Base-by-base conservation (phyloP, 176 grass and related monocot genomes). In the Bolboschoenus planiculmis region DNA sequence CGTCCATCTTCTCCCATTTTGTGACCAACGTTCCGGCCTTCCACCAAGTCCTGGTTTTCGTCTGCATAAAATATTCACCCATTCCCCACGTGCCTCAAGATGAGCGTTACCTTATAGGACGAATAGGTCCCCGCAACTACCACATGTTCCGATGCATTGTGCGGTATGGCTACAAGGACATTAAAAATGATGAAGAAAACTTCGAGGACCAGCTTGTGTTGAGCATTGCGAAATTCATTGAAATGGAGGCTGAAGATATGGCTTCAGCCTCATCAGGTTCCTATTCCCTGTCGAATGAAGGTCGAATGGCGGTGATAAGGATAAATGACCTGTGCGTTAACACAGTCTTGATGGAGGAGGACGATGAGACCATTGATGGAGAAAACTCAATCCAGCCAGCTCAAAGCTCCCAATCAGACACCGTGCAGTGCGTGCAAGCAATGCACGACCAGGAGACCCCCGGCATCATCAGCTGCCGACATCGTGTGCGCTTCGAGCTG, bases 21-120 rank as follows among this genome's bases (percentile, higher is more conserved):
- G 89, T 91, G 21, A 94, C 92, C 60, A 94, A 94, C 77, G 83
- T 94, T 70, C 92, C 92, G 21, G 92, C 92, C 21, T 91, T 91
- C 55, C 92, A 94, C 81, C 85, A 90, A 82, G 80, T 94, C 39
- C 43, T 94, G 66, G 89, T 94, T 34, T 94, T 94, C 10, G 87
- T 94, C 4, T 91, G 92, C 42, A 73, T 94, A 26, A 94, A 94
- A 70, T 94, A 87, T 0, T 85, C 89, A 35, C 92, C 85, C 3
- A 85, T 88, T 36, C 89, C 92, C 3, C 88, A 84, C 56, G 87
- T 94, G 40, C 76, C 92, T 0, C 10, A n/a, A 4, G 92, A 94
- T 46, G 92, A 94, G 56, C 80, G 92, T 46, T 86, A 84, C 76
- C 92, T 94, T 10, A 86, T 94, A 16, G 92, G 92, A 1, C 83